Base-by-base conservation (phyloP, 371 early-diverging fungal genomes). In the Entomophthora muscae region DNA sequence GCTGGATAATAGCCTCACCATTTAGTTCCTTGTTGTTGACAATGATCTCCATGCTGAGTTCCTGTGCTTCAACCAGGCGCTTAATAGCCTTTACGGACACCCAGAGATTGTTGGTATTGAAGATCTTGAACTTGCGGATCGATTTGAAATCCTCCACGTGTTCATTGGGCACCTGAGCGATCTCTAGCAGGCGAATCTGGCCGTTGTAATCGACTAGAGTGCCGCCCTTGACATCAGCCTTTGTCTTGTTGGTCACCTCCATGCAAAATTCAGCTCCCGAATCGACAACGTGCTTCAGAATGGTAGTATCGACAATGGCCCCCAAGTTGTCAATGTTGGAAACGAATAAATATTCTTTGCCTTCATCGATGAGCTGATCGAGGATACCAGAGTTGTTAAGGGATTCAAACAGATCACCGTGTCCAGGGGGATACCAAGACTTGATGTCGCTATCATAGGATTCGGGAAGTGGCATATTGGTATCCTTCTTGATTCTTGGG, bases 161-260 rank as follows among this genome's bases (percentile, higher is more conserved):
- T 66, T 90, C 90, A 54, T 82, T 74, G n/a, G 99, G 98, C 3
- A 99, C 99, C 74, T 98, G 98, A 24, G 99, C 99, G 71, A 99
- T 95, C 78, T 99, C 99, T 51, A 99, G 82, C 32, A 99, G 83
- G 53, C 94, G 88, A 65, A 98, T 85, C 53, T 79, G 78, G 28
- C 93, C 98, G 60, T 97, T 92, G 74, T 98, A 98, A 65, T 98
- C 94, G 62, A 99, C 92, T 29, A 99, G 77, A 23, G 99, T 99
- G 65, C 99, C 99, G 65, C 99, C 99, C 83, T 99, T 99, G 73
- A 99, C 89, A 75, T 99, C 99, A 52, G 99, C 97, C 75, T 95
- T 88, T 63, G 98, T 99, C 82, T 99, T 99, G 77, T 98, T 90
- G 3, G 98, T 98, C 22, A 99, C 97, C 77, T 99, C 99, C 99